Evolutionary conservation across 2,329 filamentous ascomycete genomes (phyloP), one percentile per base, ranked within the genome.

Genomic region (Verticillium zaregamsianum): DNA sequence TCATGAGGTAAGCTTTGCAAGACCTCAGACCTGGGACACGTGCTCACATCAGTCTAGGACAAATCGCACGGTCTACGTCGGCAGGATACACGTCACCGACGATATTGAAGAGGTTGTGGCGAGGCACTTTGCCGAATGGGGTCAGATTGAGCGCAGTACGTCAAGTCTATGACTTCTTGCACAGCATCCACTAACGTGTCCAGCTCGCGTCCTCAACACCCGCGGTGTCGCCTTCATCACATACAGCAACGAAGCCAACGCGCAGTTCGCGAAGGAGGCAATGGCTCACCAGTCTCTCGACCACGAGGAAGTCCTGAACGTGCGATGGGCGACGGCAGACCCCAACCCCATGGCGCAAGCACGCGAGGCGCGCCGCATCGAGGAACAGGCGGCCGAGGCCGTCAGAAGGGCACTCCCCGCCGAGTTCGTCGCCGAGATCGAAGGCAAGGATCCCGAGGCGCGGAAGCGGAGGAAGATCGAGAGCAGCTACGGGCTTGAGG

Each of bases 71-170:
- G 81, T 99, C 6, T 99, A 99, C 70, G 86, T 97, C 1, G 95
- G 95, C 5, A 83, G 93, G 57, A 97, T 99, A 74, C 92, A 97
- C 74, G 94, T 97, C 39, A 94, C 90, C 14, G 95, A 98, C 74
- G 94, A 98, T 71, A 97, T 98, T 65, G 94, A 99, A 73, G 95
- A 99, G 77, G 86, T 98, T 39, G 94, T 98, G 6, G 89, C 94
- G 33, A 84, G 96, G 15, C 95, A 99, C 77, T 97, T 98, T 73
- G 90, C 92, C 28, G 95, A 99, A 83, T 99, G 93, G 93, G 95
- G 95, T 0, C 90, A 93, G 70, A 81, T 99, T 58, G 94, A 98
- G 74, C 86, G 95, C 55, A 88, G 77, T 80, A 72, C 67, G 77
- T 54, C 23, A 2, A 1, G 72, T 28, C n/a, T 17, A 54, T 14